A percentile compares a stretch with the other conserved stretches of the same genome.
Conservation (phyloP, 2,329 filamentous ascomycete genomes). For the Diaporthe australafricana region DNA sequence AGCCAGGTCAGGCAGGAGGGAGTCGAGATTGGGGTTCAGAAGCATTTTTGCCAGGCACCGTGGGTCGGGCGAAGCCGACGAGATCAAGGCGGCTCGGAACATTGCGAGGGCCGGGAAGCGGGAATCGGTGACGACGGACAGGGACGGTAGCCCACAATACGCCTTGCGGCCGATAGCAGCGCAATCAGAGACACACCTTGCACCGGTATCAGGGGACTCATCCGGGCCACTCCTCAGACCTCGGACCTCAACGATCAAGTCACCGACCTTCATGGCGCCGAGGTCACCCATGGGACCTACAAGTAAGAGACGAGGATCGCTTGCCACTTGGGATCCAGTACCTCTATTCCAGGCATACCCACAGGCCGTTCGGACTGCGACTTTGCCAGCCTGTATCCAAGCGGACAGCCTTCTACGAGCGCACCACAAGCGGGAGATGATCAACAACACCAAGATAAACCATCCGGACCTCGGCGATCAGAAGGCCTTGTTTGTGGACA, state of each 20-base stretch:
- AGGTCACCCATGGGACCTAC: conserved; percentile 34
- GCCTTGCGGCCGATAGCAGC: conserved; percentile 26
- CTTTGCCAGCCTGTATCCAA: conserved; percentile 74
- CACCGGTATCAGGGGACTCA: conserved; percentile 15
- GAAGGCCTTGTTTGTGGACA: conserved; percentile 49
- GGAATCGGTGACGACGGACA: conserved; percentile 10
- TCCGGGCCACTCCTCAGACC: conserved; percentile 16
- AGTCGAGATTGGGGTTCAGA: conserved; percentile 64
- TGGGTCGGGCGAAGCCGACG: conserved; percentile 49
- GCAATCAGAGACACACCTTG: conserved; percentile 33
- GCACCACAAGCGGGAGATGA: conserved; percentile 62
- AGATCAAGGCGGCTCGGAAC: conserved; percentile 33
- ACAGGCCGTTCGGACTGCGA: conserved; percentile 82
- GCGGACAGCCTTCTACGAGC: conserved; percentile 76
- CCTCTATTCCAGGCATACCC: conserved; percentile 90
- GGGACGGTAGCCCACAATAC: conserved; percentile 27
- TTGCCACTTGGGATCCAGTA: conserved; percentile 72
- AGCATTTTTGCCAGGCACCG: conserved; percentile 63
- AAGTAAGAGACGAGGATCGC: conserved; percentile 44
- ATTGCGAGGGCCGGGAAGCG: conserved; percentile 13
- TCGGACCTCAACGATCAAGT: conserved; percentile 26
- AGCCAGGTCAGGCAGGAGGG: conserved; percentile 56
- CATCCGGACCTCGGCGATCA: conserved; percentile 35
- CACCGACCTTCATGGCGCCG: conserved; percentile 34
- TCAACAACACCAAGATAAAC: conserved; percentile 19